Evolutionary conservation across 257 asterid genomes (phyloP).

Genomic region (Prunella vulgaris): DNA sequence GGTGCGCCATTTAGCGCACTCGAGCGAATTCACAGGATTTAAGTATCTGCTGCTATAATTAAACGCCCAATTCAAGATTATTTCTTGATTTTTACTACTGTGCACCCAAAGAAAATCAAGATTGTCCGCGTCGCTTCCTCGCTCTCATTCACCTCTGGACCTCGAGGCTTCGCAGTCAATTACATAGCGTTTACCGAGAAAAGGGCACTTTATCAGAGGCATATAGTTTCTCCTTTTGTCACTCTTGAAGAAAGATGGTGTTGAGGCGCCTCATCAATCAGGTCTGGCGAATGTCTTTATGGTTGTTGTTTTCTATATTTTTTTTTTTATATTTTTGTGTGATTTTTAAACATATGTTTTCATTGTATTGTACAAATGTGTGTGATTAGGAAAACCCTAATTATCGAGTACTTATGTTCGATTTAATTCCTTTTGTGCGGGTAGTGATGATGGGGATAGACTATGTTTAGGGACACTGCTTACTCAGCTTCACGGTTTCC

Average conservation of each 20-base stretch:
- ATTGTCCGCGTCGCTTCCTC: background rate
- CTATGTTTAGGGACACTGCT: background rate
- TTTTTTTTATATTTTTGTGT: background rate
- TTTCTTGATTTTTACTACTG: background rate
- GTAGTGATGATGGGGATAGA: background rate
- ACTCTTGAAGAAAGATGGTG: constrained; percentile 8
- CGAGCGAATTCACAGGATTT: background rate
- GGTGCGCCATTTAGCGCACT: constrained; percentile 1
- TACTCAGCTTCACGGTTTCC: background rate
- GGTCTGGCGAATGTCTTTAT: background rate
- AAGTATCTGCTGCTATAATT: background rate
- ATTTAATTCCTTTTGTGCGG: background rate
- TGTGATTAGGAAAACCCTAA: constrained; percentile 12
- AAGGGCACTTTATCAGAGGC: background rate
- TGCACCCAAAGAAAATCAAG: background rate
- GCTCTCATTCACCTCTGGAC: constrained; percentile 4
- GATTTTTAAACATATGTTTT: background rate
- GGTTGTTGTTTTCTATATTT: background rate
- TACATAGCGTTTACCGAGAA: background rate
- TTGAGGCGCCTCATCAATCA: constrained; percentile 29
- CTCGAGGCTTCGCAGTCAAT: background rate
- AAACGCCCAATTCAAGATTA: background rate
- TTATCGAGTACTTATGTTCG: background rate
- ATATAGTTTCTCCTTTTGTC: background rate
- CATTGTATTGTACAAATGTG: background rate